Base-by-base conservation (phyloP, 225 moss, liverwort and hornwort species). In the Physcomitrellopsis africana region DNA sequence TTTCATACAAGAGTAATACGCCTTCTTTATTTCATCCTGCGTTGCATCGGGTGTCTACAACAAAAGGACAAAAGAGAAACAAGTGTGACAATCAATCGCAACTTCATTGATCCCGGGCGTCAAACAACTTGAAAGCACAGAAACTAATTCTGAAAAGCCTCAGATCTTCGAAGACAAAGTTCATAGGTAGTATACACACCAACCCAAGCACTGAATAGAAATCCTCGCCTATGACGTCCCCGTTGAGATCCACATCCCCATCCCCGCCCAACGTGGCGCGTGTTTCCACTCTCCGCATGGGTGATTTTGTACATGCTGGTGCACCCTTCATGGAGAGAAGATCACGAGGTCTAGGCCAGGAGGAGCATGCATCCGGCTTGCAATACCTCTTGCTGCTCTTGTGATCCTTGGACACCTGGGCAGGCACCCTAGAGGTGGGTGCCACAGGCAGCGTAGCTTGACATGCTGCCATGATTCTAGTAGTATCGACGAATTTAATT, bases 1-100 rank as follows among this genome's bases (percentile, higher is more conserved):
- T 71, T 94, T 94, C 91, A 94, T 94, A 80, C 93, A 91, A 15
- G 83, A 83, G 60, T 94, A 85, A 47, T 94, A 94, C 23, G 93
- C 91, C 77, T 84, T 88, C 79, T 91, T 94, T n/a, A 94, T 90
- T 81, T 92, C 93, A 27, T 92, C 83, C 45, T 81, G 75, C 12
- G 93, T 86, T 37, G 91, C 93, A 84, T 92, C 91, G 15, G 88
- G 77, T 54, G 93, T 85, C 93, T 94, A 78, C 71, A 72, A 63
- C 41, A 37, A 37, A 59, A 48, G 47, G 49, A 11, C 60, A 60
- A 1, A 59, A 2, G 67, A 58, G 32, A 37, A 37, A 4, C 32
- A 37, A 37, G 32, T 37, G 5, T 37, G 32, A 37, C 7, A 37
- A 37, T 37, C 32, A 37, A 37, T 37, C 7, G 32, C 32, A 37